Evolutionary conservation across 2,329 filamentous ascomycete genomes (phyloP).

Genomic region (Sporothrix euskadiensis): DNA sequence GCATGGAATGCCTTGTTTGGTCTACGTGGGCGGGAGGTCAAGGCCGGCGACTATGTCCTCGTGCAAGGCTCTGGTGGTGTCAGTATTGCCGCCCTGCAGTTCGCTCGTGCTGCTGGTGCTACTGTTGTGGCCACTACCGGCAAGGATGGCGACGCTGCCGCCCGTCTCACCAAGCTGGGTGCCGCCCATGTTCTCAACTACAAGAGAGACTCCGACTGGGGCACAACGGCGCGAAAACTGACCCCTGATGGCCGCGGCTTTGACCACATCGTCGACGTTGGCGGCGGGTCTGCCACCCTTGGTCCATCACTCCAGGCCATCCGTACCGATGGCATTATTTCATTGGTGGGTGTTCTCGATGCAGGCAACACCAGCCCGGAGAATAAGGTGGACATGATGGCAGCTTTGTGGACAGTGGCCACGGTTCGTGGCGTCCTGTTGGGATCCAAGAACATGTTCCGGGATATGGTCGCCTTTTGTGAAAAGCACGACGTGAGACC

Average conservation of each 20-base stretch:
- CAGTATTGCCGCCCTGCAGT: conserved; percentile 63
- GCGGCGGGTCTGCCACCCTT: conserved; percentile 55
- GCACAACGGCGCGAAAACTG: conserved; percentile 52
- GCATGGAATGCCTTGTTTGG: conserved; percentile 68
- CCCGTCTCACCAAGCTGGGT: conserved; percentile 54
- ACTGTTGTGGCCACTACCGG: conserved; percentile 60
- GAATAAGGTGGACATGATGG: conserved; percentile 49
- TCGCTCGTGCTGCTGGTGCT: conserved; percentile 52
- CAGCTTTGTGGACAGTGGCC: conserved; percentile 46
- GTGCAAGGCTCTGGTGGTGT: conserved; percentile 73
- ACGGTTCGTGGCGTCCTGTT: conserved; percentile 47
- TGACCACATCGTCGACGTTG: conserved; percentile 58
- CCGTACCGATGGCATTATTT: conserved; percentile 40
- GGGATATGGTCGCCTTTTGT: conserved; percentile 48
- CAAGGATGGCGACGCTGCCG: conserved; percentile 49
- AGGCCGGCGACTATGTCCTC: conserved; percentile 60
- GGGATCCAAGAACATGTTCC: conserved; percentile 44
- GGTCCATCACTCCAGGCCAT: conserved; percentile 42
- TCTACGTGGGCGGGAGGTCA: conserved; percentile 45
- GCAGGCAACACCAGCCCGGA: conserved; percentile 46
- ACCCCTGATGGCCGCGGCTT: conserved; percentile 51
- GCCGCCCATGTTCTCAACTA: conserved; percentile 61
- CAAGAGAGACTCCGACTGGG: conserved; percentile 54
- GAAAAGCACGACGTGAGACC: conserved; percentile 48
- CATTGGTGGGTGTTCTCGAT: conserved; percentile 47